Percentiles rank a stretch among this genome's conserved stretches.
phyloP scores from a whole-genome alignment of 305 asterid genomes.

The Solanum hybrid region DNA sequence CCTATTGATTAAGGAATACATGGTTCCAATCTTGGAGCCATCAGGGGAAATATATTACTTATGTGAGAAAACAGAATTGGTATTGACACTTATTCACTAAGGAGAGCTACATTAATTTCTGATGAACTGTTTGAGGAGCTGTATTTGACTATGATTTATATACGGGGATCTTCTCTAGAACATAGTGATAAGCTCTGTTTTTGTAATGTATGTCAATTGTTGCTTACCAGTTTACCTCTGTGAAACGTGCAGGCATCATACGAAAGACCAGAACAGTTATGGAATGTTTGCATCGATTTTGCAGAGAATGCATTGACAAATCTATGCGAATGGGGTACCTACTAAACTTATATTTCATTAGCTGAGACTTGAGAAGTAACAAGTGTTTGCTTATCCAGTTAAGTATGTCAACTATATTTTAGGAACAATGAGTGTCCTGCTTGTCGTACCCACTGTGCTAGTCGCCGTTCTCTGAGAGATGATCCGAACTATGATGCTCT shows the following conservation, averaged over 20 bases:
- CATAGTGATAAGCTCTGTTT: not conserved
- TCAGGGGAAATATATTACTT: not conserved
- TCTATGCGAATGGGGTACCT: constrained; percentile 83
- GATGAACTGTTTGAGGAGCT: not conserved
- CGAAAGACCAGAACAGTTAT: constrained; percentile 98
- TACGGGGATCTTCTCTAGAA: not conserved
- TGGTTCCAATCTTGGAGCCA: not conserved
- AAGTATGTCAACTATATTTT: constrained; percentile 16
- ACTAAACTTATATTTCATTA: constrained; percentile 14
- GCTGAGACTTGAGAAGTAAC: constrained; percentile 4
- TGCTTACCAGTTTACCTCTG: constrained; percentile 6
- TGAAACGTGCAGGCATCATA: constrained; percentile 56
- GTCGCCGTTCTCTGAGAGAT: constrained; percentile 94
- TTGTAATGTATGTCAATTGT: not conserved
- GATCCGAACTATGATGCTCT: constrained; percentile 94
- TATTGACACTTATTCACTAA: not conserved
- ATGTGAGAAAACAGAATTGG: not conserved
- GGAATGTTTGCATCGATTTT: constrained; percentile 99
- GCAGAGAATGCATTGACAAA: constrained; percentile 98
- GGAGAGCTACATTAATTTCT: not conserved
- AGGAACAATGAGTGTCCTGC: constrained; percentile 99
- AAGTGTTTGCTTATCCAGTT: constrained; percentile 2
- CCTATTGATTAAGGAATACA: not conserved
- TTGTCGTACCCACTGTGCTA: constrained; percentile 97
- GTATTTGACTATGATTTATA: not conserved